phyloP scores from a whole-genome alignment of 352 stramenopile species.

The Phytophthora capsici region DNA sequence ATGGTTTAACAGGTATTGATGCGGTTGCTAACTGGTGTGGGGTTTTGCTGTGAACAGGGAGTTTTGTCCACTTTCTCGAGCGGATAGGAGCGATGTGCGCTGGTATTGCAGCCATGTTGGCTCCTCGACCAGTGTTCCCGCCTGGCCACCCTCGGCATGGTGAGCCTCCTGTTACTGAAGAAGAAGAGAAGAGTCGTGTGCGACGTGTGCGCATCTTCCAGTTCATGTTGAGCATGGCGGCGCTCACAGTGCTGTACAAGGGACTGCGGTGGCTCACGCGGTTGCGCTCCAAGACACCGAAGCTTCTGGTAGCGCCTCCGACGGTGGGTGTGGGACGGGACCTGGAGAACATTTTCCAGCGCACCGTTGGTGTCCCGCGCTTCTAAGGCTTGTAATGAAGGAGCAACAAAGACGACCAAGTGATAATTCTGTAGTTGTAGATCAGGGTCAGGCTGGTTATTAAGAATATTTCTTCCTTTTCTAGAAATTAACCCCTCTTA shows the following conservation, averaged over 20 bases:
- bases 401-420: background rate
- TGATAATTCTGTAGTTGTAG: slow-evolving; percentile 20
- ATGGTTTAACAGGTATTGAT: background rate
- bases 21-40: slow-evolving; percentile 5
- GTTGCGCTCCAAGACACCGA: slow-evolving; percentile 44
- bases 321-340: slow-evolving; percentile 42
- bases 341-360: slow-evolving; percentile 76
- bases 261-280: slow-evolving; percentile 56
- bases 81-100: slow-evolving; percentile 81
- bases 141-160: slow-evolving; percentile 79
- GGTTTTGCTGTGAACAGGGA: slow-evolving; percentile 37
- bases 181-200: slow-evolving; percentile 74
- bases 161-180: slow-evolving; percentile 62
- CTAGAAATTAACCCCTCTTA: too few species aligned
- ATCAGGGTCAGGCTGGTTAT: slow-evolving; percentile 14
- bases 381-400: slow-evolving; percentile 18
- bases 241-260: slow-evolving; percentile 66
- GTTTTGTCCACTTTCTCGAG: slow-evolving; percentile 87
- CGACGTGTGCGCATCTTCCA: slow-evolving; percentile 83
- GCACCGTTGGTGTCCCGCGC: slow-evolving; percentile 50
- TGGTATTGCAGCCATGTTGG: slow-evolving; percentile 70
- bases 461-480: too few species aligned
- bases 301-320: slow-evolving; percentile 44
- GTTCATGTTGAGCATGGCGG: slow-evolving; percentile 73
- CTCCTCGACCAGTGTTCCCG: slow-evolving; percentile 65